Percentiles rank a stretch among this genome's conserved stretches.
Conservation (phyloP, 805 yeast genomes). For the Jamesozyma spencerorum region DNA sequence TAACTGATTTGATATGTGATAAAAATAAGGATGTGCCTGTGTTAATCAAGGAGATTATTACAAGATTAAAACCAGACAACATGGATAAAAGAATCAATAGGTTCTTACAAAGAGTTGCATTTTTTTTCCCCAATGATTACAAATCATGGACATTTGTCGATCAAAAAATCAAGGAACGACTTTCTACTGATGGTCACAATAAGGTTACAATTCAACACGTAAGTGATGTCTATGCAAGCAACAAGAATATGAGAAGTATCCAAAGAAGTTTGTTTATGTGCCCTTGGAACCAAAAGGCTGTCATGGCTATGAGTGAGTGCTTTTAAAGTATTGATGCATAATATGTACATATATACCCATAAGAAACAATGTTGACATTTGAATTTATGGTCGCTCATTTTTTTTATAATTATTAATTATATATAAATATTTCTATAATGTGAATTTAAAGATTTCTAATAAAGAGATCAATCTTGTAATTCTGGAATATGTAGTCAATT, state of each 20-base stretch:
- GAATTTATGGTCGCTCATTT: no score
- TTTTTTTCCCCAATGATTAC: constrained; percentile 63
- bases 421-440: neutral
- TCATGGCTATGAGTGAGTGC: constrained; percentile 24
- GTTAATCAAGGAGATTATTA: constrained; percentile 44
- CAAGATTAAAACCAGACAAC: constrained; percentile 26
- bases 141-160: constrained; percentile 63
- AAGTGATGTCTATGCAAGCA: constrained; percentile 41
- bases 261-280: constrained; percentile 62
- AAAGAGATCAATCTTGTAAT: constrained; percentile 46
- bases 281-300: constrained; percentile 40
- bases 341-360: no score
- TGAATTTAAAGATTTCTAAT: constrained; percentile 43
- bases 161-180: constrained; percentile 44
- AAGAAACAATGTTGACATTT: neutral
- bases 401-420: no score
- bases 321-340: constrained; percentile 10
- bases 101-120: constrained; percentile 60
- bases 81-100: constrained; percentile 7
- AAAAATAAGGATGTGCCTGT: constrained; percentile 47
- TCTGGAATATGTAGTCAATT: constrained; percentile 45
- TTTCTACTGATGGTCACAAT: constrained; percentile 45
- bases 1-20: constrained; percentile 43
- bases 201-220: constrained; percentile 41
- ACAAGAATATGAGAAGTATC: constrained; percentile 41